A percentile compares a stretch with the other conserved stretches of the same genome.
Evolutionary conservation across 2,329 filamentous ascomycete genomes (phyloP).

Genomic region (Cladosporium sp.): DNA sequence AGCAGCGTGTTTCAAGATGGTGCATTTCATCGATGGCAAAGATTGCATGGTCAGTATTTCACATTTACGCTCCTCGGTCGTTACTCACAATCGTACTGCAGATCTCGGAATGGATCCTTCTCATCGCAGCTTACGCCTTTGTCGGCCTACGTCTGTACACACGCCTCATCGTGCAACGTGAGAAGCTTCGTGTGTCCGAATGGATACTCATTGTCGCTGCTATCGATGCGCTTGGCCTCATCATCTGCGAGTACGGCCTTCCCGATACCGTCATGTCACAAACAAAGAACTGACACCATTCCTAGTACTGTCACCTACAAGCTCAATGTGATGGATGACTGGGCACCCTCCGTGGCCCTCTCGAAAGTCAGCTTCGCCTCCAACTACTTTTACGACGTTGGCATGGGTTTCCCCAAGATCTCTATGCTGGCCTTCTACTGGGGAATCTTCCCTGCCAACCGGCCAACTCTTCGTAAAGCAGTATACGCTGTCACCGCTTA

Average conservation of each 20-base stretch:
- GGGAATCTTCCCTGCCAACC: constrained; percentile 31
- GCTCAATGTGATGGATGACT: constrained; percentile 31
- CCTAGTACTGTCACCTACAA: constrained; percentile 29
- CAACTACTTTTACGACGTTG: constrained; percentile 37
- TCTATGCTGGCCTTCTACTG: constrained; percentile 37
- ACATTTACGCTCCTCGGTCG: constrained; percentile 24
- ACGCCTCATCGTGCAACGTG: constrained; percentile 29
- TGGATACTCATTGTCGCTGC: constrained; percentile 29
- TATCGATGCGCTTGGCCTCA: constrained; percentile 30
- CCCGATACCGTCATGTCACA: background rate
- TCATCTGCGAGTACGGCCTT: constrained; percentile 30
- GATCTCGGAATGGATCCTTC: constrained; percentile 58
- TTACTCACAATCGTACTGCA: constrained; percentile 28
- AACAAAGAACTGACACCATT: background rate
- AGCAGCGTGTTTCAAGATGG: constrained; percentile 4
- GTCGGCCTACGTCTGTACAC: constrained; percentile 44
- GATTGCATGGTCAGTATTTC: constrained; percentile 13
- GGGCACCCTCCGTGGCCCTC: constrained; percentile 27
- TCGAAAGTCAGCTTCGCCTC: constrained; percentile 36
- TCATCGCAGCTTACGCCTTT: constrained; percentile 65
- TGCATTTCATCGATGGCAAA: constrained; percentile 12
- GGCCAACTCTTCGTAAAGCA: constrained; percentile 26
- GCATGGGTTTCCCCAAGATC: constrained; percentile 36
- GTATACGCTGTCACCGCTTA: constrained; percentile 32
- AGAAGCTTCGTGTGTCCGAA: constrained; percentile 31